Percentiles rank a stretch among this genome's conserved stretches.
Conservation (phyloP, 139 green algal genomes). For the Coelastrella sp. region DNA sequence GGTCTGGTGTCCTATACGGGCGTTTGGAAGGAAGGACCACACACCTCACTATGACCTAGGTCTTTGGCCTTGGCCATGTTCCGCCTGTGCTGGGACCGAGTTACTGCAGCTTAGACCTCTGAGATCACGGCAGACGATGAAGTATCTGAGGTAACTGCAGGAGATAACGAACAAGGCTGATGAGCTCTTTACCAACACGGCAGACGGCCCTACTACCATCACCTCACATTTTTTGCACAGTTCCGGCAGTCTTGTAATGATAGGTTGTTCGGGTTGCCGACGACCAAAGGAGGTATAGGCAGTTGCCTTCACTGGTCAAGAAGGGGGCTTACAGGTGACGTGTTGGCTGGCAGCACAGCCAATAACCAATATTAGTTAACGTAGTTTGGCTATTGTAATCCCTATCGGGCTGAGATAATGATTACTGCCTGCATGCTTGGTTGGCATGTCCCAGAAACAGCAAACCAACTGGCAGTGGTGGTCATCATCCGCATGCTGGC, state of each 20-base stretch:
- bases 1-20: too few relatives aligned
- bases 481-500: background rate
- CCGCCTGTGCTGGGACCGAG: constrained; percentile 14
- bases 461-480: background rate
- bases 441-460: background rate
- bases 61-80: background rate
- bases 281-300: background rate
- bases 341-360: background rate
- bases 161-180: background rate
- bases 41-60: constrained; percentile 1
- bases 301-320: background rate
- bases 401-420: too few relatives aligned
- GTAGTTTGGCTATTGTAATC: too few relatives aligned
- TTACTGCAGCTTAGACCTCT: background rate
- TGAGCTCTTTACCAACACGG: background rate
- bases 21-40: background rate
- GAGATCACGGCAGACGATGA: background rate
- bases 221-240: too few relatives aligned
- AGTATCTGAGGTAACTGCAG: background rate
- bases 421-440: background rate
- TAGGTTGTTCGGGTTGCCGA: too few relatives aligned
- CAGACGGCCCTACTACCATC: background rate
- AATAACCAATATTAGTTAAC: too few relatives aligned
- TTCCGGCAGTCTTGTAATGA: too few relatives aligned
- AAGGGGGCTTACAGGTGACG: constrained; percentile 1